phyloP scores from a whole-genome alignment of 345 rosid genomes.

The Lumnitzera racemosa region DNA sequence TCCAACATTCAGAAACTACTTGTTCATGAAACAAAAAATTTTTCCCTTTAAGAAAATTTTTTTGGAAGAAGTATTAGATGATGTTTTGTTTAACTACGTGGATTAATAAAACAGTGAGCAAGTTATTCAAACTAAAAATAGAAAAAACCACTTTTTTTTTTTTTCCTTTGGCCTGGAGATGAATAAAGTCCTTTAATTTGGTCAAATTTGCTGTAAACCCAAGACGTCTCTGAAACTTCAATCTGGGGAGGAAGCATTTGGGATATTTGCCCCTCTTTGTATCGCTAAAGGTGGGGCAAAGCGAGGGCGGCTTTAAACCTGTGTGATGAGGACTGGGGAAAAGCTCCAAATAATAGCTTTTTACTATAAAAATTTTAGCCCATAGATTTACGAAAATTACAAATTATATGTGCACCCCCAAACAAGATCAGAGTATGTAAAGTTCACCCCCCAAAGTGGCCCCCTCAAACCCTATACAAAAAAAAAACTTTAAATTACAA shows the following conservation, averaged over 20 bases:
- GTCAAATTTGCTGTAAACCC: too few species aligned
- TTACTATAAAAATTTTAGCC: neutral
- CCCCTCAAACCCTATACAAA: slow-evolving; percentile 86
- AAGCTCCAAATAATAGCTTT: slow-evolving; percentile 9
- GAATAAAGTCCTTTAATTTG: too few species aligned
- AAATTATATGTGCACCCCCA: slow-evolving; percentile 43
- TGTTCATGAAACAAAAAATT: too few species aligned
- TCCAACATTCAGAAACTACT: too few species aligned
- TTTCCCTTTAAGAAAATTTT: too few species aligned
- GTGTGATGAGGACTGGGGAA: slow-evolving; percentile 92
- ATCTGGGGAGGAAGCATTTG: slow-evolving; percentile 82
- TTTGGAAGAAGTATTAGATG: too few species aligned
- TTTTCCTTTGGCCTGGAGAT: too few species aligned
- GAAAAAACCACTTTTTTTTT: too few species aligned
- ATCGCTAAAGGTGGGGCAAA: slow-evolving; percentile 95
- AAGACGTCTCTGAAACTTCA: slow-evolving; percentile 31
- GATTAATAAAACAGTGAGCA: too few species aligned
- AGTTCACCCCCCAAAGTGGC: slow-evolving; percentile 98
- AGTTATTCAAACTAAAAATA: too few species aligned
- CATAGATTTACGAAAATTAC: neutral
- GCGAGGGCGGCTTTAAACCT: slow-evolving; percentile 96
- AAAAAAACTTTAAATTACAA: slow-evolving; percentile 10
- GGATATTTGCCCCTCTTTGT: slow-evolving; percentile 84
- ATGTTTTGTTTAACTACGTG: too few species aligned
- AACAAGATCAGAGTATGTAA: slow-evolving; percentile 97